Conservation (phyloP, 306 rosid genomes). For the Fagus sylvatica region DNA sequence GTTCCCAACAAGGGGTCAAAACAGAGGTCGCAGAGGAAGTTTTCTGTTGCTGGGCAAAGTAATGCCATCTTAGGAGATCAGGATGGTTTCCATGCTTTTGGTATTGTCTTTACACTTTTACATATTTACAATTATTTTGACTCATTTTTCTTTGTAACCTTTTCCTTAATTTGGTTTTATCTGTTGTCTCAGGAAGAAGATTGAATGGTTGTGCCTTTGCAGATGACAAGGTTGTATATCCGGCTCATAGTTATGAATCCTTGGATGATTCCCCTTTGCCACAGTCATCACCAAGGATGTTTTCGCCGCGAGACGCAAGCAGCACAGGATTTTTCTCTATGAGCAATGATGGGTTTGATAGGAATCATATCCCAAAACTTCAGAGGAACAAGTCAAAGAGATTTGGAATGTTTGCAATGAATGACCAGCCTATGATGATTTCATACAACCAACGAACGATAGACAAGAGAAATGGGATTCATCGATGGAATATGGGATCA, state of each 20-base stretch:
- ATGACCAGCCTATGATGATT: conserved; percentile 39
- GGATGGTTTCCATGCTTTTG: conserved; percentile 63
- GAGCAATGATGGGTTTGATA: conserved; percentile 53
- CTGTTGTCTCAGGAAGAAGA: conserved; percentile 75
- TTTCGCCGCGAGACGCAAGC: conserved; percentile 58
- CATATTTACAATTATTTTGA: background rate
- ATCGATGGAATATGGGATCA: conserved; percentile 38
- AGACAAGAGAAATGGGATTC: conserved; percentile 52
- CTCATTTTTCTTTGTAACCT: conserved; percentile 1
- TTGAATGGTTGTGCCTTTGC: conserved; percentile 51
- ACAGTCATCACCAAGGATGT: conserved; percentile 58
- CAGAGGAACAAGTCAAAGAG: conserved; percentile 62
- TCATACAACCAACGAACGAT: conserved; percentile 40
- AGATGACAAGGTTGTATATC: conserved; percentile 62
- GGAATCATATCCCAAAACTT: conserved; percentile 49
- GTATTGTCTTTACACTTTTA: conserved; percentile 39
- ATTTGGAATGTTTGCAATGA: conserved; percentile 37
- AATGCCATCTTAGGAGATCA: conserved; percentile 51
- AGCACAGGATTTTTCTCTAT: conserved; percentile 38
- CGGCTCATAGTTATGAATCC: conserved; percentile 64
- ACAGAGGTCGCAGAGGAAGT: conserved; percentile 78
- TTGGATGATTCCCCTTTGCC: conserved; percentile 78
- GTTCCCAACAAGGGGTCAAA: conserved; percentile 73
- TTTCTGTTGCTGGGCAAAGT: conserved; percentile 63
- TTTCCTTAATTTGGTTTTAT: conserved; percentile 26